Evolutionary conservation across 805 yeast genomes (phyloP), one percentile per base, ranked within the genome.

Genomic region (Wickerhamomyces bovis): DNA sequence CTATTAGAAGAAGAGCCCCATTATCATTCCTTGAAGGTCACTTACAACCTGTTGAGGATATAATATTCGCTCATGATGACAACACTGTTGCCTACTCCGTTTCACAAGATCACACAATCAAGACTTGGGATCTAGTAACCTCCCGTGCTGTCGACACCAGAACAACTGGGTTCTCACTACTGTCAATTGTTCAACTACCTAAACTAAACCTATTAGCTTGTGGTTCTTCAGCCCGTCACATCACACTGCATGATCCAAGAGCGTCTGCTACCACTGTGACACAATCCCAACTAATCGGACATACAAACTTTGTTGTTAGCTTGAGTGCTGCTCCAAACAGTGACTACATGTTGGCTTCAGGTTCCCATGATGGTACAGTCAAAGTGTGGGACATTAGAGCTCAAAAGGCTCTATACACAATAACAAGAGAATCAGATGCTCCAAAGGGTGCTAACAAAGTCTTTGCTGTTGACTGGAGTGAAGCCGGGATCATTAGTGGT

Each of bases 171-270:
- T 90, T 78, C 65, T 83, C 98, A 11, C 73, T 94, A 52, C 73
- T 90, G 40, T 86, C 96, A 0, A 67, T 90, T 25, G 72, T 81
- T 26, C 82, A 82, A 54, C 71, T 94, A 51, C 79, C 86, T 7
- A 72, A 77, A 43, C 69, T 83, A 44, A 78, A 86, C 51, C 70
- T 94, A 46, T 68, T 94, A 26, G 96, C 90, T 9, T 80, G 92
- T 47, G 99, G 99, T n/a, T 89, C 97, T 1, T 84, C 96, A 12
- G 97, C 97, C n/a, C 84, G 99, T 67, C 98, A 94, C 66, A 90
- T 94, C 53, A 83, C 89, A 45, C 72, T 94, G 51, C 95, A 89
- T 61, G 99, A 94, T 64, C 97, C 98, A 40, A 78, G 99, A 63
- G 75, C 75, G 2, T 66, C 79, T 1, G 73, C 83, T 2, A 71